Percentiles rank a stretch among this genome's conserved stretches.
These are phyloP conservation scores for Cladosporium colombiae DNA, from an alignment of 2,329 filamentous ascomycete species.

Conservation along the genomic window DNA sequence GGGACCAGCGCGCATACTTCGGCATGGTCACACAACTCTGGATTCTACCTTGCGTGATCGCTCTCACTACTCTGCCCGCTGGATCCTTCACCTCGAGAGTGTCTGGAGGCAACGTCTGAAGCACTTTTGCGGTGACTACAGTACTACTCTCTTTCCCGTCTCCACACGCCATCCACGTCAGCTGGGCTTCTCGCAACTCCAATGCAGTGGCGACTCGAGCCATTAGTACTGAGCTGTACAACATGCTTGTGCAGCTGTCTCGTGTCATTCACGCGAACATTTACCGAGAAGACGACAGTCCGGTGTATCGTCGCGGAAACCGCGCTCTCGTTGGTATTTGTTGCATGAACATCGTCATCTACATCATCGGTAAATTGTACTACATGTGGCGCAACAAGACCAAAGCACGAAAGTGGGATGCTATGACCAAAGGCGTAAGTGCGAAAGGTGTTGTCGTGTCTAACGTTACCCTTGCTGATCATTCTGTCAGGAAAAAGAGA, in stretches of 20 bases:
- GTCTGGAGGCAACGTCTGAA: constrained; percentile 42
- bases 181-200: constrained; percentile 62
- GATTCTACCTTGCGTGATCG: constrained; percentile 44
- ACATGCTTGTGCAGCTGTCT: constrained; percentile 52
- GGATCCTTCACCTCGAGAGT: constrained; percentile 37
- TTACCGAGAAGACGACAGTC: constrained; percentile 28
- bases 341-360: constrained; percentile 35
- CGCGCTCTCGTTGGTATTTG: constrained; percentile 34
- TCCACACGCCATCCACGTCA: constrained; percentile 60
- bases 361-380: constrained; percentile 36
- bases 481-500: constrained; percentile 43
- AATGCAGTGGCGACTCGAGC: constrained; percentile 63
- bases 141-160: constrained; percentile 45
- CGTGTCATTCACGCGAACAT: constrained; percentile 51
- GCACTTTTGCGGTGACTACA: constrained; percentile 41
- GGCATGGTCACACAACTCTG: constrained; percentile 45
- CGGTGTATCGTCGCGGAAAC: constrained; percentile 46
- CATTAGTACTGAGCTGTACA: constrained; percentile 65
- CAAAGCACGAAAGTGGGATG: constrained; percentile 48
- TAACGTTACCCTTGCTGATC: too few relatives aligned
- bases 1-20: constrained; percentile 54
- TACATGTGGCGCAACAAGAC: constrained; percentile 37
- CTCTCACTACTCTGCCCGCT: constrained; percentile 38
- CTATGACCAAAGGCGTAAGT: constrained; percentile 47
- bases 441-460: background rate